Base-by-base conservation (phyloP, 495 filamentous ascomycete species). In the Xylaria cubensis region DNA sequence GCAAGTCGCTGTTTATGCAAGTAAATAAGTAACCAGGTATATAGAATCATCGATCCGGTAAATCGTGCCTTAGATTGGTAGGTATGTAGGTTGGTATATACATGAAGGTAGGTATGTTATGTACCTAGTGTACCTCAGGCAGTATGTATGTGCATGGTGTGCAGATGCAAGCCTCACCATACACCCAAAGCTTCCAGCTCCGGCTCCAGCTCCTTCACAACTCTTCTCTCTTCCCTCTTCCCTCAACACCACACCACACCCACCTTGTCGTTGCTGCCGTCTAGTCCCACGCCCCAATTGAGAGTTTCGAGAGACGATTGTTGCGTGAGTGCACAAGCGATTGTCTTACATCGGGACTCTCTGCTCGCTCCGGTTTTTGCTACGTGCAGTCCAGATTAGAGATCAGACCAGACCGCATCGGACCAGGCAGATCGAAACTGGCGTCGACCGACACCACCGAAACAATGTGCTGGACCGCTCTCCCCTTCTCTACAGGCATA, bases 401-500 rank as follows among this genome's bases (percentile, higher is more conserved):
- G 39, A 53, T 17, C 44, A 63, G 5, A 50, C 21, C 29, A 15
- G n/a, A 9, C 26, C 58, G 12, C 32, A 46, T 59, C 55, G 39
- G 32, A 39, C 29, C 55, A 62, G 12, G 17, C 36, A 39, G 58
- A 61, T 39, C 58, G 21, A 19, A 15, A 61, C 61, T 36, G 34
- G 51, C 36, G 59, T 56, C 48, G 21, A 64, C 34, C 48, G 46
- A 55, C 59, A 64, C 46, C 12, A 63, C 68, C 68, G 68, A 21
- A 70, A 70, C 68, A n/a, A 71, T 71, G 69, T 24, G 69, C 59
- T 48, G 58, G 39, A 64, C 36, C 59, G 29, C 59, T n/a, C 17
- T 13, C 48, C 59, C 26, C 59, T 9, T 39, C 39, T 71, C 69
- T n/a, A 55, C 32, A 53, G 39, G 34, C 46, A 64, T 63, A 64